These are phyloP conservation scores for Pythium myriotylum DNA, from an alignment of 352 stramenopile genomes.

Conservation along the genomic window DNA sequence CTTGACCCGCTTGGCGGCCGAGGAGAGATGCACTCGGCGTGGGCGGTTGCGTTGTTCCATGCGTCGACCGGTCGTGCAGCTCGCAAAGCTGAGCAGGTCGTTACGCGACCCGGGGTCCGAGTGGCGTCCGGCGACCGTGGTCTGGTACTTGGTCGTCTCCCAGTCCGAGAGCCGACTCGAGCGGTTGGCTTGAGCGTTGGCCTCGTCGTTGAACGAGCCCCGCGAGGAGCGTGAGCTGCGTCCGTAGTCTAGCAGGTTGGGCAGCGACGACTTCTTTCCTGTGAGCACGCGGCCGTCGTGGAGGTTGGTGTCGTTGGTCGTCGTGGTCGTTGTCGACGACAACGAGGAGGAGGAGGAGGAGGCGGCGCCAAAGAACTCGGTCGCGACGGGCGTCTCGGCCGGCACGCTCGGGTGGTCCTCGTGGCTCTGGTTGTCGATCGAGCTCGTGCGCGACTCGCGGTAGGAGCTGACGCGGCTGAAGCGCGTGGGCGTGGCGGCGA, in stretches of 20 bases:
- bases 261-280: conserved; percentile 45
- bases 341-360: too few relatives aligned
- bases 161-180: conserved; percentile 46
- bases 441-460: conserved; percentile 16
- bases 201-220: conserved; percentile 64
- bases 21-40: conserved; percentile 75
- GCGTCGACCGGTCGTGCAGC: conserved; percentile 41
- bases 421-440: conserved; percentile 11
- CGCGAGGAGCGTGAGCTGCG: conserved; percentile 34
- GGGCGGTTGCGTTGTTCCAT: conserved; percentile 51
- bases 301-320: conserved; percentile 14
- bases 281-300: conserved; percentile 42
- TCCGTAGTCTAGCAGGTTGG: conserved; percentile 59
- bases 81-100: conserved; percentile 71
- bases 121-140: conserved; percentile 45
- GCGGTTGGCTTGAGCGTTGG: not conserved
- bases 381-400: not conserved
- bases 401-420: not conserved
- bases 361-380: too few relatives aligned
- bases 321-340: too few relatives aligned
- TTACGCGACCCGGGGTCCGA: conserved; percentile 74
- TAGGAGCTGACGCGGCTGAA: conserved; percentile 1
- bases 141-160: conserved; percentile 53
- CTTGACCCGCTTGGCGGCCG: conserved; percentile 81
- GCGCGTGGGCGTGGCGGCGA: conserved; percentile 19